A percentile compares a stretch with the other conserved stretches of the same genome.
Evolutionary conservation across 371 early-diverging fungal genomes (phyloP).

Genomic region (Rhizopus sp.): DNA sequence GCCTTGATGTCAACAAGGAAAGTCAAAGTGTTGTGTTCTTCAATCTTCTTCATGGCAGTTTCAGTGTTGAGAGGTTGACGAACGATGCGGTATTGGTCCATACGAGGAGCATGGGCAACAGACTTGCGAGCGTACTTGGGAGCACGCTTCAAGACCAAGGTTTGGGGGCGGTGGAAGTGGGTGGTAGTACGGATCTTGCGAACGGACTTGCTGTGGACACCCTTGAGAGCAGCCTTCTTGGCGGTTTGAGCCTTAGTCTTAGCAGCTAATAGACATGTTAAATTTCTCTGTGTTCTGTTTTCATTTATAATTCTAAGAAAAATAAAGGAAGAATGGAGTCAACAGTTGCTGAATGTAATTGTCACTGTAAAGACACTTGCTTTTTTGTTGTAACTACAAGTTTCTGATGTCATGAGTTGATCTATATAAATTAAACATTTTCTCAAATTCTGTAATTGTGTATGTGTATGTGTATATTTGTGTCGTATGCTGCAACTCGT

Average conservation of each 20-base stretch:
- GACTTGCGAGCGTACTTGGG: slow-evolving; percentile 93
- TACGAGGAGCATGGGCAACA: slow-evolving; percentile 67
- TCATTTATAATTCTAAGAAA: background rate
- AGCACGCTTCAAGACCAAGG: slow-evolving; percentile 77
- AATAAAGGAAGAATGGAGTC: background rate
- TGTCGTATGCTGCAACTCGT: background rate
- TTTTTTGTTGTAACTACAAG: no score
- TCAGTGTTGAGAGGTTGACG: slow-evolving; percentile 95
- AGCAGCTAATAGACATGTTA: slow-evolving; percentile 15
- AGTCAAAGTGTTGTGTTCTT: slow-evolving; percentile 97
- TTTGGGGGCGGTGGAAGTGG: slow-evolving; percentile 94
- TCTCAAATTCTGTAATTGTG: no score
- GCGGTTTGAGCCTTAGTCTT: slow-evolving; percentile 63
- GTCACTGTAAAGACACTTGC: no score
- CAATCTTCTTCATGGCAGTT: slow-evolving; percentile 97
- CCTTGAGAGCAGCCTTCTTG: slow-evolving; percentile 90
- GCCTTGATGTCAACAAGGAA: slow-evolving; percentile 94
- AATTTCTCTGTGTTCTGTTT: no score
- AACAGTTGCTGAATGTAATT: no score
- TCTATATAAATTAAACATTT: no score
- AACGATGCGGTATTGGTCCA: slow-evolving; percentile 88
- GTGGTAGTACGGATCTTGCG: slow-evolving; percentile 87
- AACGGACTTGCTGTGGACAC: slow-evolving; percentile 72
- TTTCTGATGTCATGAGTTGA: no score
- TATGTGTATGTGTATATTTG: no score